Base-by-base conservation (phyloP, 805 yeast genomes). In the Candida cerambycidarum region DNA sequence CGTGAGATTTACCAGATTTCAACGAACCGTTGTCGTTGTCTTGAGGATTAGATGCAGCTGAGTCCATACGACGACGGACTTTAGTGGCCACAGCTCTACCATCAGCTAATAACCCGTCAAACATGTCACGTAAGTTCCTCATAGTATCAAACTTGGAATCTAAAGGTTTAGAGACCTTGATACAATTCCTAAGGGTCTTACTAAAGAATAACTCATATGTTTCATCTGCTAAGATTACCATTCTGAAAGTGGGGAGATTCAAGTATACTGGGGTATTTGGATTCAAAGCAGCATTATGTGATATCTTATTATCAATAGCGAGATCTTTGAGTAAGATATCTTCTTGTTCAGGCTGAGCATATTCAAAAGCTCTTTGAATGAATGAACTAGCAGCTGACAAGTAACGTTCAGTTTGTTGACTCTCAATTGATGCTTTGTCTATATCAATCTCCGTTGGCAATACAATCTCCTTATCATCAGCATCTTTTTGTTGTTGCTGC, bases 221-320 rank as follows among this genome's bases (percentile, higher is more conserved):
- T 56, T 89, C 98, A 59, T 90, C 97, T 0, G 98, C 97, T 5
- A 92, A 69, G 5, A 93, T 68, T 1, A 93, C 95, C 99, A 92
- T 92, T 48, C 98, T 71, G 66, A 92, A 92, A 0, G 96, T 89
- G 0, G 98, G 88, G 13, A 89, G 67, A 41, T 85, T 86, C 40
- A 90, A 73, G 44, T 68, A 79, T 8, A 83, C 80, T 1, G 96
- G 95, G 24, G 82, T 78, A 24, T 77, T 73, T 3, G 96, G 96
- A 57, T 89, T 87, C 29, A 89, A 66, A 0, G 96, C 96, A 4
- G 80, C 87, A 57, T 89, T 89, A 38, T 88, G 89, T 19, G 71
- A 71, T 32, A 78, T 61, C 18, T 44, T 44, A 43, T 60, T 52
- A 46, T 67, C 72, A 12, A 67, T 58, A 2, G 63, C 63, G 33